Evolutionary conservation across 129 eudicot genomes (phyloP), one percentile per base, ranked within the genome.

Genomic region (Ambrosia artemisiifolia): DNA sequence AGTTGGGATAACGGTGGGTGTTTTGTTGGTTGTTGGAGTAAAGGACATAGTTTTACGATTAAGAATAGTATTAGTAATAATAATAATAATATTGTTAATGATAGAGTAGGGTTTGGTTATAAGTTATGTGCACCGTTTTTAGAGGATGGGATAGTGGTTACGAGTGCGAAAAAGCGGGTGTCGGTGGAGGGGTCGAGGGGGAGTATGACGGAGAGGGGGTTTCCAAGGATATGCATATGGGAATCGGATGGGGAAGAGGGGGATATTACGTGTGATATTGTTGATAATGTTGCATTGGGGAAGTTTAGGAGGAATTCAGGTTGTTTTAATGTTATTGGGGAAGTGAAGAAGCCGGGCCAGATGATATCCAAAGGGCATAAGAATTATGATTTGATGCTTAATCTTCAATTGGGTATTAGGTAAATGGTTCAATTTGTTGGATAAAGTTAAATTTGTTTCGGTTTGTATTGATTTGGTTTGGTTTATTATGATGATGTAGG

Each of bases 241-340:
- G 98, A 93, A 11, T 83, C 88, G 0, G 98, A 93, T 19, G 98
- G 96, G 0, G 98, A 93, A 34, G 96, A 91, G 0, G 98, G 98
- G 20, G 98, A 93, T 83, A 89, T 93, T 7, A 90, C 96, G 24
- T 93, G 98, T 67, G 96, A 93, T 75, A 85, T 93, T 24, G 61
- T 93, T n/a, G 98, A 90, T 85, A 88, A 82, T 78, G 91, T 81
- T 12, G 96, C 87, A 70, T 53, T 86, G 28, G 72, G 75, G 19
- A 87, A 83, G 81, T 84, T 85, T 19, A 33, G 83, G 68, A 84
- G 86, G 24, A 89, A 86, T 30, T 95, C 92, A 2, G 85, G 96
- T 44, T 87, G 86, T 76, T 84, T 87, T 9, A 89, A 79, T 47
- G 86, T 88, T n/a, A n/a, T n/a, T 28, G 86, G 90, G 32, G 98